Conservation (phyloP, 768 basidiomycete species). For the Mycena filopes region DNA sequence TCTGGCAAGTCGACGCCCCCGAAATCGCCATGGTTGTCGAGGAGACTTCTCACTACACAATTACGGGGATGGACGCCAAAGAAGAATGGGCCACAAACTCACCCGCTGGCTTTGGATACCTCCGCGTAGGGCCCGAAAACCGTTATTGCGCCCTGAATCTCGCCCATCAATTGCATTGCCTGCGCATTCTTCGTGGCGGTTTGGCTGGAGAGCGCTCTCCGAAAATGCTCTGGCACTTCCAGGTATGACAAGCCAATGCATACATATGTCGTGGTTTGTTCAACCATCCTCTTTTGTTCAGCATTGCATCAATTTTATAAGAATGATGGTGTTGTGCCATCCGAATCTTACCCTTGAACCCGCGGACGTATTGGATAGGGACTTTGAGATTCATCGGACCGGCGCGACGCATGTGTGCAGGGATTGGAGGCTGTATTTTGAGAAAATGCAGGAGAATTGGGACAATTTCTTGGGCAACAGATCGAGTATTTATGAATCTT, state of each 20-base stretch:
- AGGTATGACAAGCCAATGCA: no score
- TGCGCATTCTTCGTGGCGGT: not conserved
- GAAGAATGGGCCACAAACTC: not conserved
- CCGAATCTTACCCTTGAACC: conserved; percentile 13
- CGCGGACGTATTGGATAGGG: conserved; percentile 2
- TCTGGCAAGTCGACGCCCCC: not conserved
- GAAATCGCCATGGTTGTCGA: not conserved
- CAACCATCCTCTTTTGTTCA: no score
- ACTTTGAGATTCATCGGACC: conserved; percentile 1
- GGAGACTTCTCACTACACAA: not conserved
- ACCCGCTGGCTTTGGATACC: not conserved
- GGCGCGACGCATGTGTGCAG: conserved; percentile 5
- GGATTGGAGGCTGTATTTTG: not conserved
- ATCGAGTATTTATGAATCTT: no score
- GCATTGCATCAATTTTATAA: not conserved
- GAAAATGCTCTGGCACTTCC: not conserved
- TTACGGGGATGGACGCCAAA: not conserved
- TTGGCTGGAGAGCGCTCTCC: not conserved
- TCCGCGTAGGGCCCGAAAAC: not conserved
- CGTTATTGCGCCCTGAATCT: not conserved
- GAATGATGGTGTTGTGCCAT: not conserved
- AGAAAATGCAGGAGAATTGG: conserved; percentile 5
- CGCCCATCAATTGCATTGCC: not conserved
- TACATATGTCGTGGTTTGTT: no score
- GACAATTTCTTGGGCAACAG: no score